Base-by-base conservation (phyloP, 2,329 filamentous ascomycete species). In the Ceratocystiopsis brevicomis region DNA sequence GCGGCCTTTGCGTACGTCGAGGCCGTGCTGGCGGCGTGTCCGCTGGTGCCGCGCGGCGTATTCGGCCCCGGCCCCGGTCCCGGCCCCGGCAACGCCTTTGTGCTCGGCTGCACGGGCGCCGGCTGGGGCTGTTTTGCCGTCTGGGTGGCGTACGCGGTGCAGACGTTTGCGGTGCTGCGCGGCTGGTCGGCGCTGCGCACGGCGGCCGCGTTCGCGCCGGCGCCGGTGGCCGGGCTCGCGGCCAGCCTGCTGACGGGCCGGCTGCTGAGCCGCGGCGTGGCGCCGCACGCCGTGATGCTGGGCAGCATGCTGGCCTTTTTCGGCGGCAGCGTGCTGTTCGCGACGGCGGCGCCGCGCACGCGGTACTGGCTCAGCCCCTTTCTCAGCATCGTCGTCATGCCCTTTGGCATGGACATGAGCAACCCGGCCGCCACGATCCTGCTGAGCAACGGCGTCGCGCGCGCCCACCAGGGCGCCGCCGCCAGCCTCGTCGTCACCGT, bases 321-420 rank as follows among this genome's bases (percentile, higher is more conserved):
- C 1, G 47, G 54, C 0, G 66, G 66, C 2, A 59, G 61, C 5
- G 48, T 63, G 6, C 50, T 72, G 8, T 61, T 64, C 21, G 62
- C 62, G 11, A 63, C 62, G 11, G 61, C 67, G 2, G 72, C 75
- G 0, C 59, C 66, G 0, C 50, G 64, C 6, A 73, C 79, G 53
- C 66, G 59, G 0, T 82, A 81, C 57, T 82, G 78, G 78, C 62
- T 61, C 16, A 69, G 78, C 48, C 63, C 68, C 0, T 81, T 82
- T 52, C 63, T 76, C 11, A 64, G 64, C 3, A 61, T 72, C 5
- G 19, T 79, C 3, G 52, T 81, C 39, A 73, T 71, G 56, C 68
- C 72, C 0, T 76, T 68, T 51, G 73, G 74, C 2, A 76, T 79
- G 68, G 75, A 81, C 53, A 78, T 79, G 65, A 71, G 65, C 2